Evolutionary conservation across 2,329 filamentous ascomycete genomes (phyloP).

Genomic region (Teratosphaeria zuluensis): DNA sequence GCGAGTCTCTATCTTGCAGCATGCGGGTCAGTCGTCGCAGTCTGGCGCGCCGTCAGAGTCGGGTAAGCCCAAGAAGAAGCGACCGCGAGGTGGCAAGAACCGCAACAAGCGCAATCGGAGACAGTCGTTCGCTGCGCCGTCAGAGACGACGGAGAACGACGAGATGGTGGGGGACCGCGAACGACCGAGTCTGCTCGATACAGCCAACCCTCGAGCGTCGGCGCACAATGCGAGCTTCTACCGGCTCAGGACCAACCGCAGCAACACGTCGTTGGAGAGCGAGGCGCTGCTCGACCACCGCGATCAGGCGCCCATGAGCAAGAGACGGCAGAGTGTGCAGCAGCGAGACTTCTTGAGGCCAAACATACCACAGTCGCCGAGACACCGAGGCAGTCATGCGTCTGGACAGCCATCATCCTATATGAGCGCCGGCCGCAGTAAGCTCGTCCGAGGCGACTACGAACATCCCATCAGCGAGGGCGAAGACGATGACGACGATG

Average conservation of each 20-base stretch:
- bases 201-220: slow-evolving; percentile 19
- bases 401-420: slow-evolving; percentile 7
- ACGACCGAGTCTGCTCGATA: slow-evolving; percentile 31
- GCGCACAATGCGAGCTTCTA: slow-evolving; percentile 43
- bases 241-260: slow-evolving; percentile 50
- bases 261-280: slow-evolving; percentile 81
- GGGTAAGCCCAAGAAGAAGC: slow-evolving; percentile 5
- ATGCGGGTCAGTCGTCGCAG: not conserved
- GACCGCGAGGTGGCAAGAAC: slow-evolving; percentile 4
- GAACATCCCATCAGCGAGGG: slow-evolving; percentile 35
- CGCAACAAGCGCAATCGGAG: slow-evolving; percentile 29
- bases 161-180: slow-evolving; percentile 22
- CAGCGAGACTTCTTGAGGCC: slow-evolving; percentile 18
- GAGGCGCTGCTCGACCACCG: slow-evolving; percentile 80
- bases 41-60: not conserved
- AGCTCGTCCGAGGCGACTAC: not conserved
- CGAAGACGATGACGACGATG: slow-evolving; percentile 33
- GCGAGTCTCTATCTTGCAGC: not conserved
- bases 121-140: slow-evolving; percentile 65
- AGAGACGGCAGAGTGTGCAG: slow-evolving; percentile 36
- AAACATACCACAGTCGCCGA: slow-evolving; percentile 15
- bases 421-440: not conserved
- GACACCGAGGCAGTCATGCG: slow-evolving; percentile 12
- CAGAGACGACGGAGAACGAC: slow-evolving; percentile 39
- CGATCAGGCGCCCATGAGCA: slow-evolving; percentile 31